Conservation (phyloP, 768 basidiomycete genomes). For the Arthromyces matolae region DNA sequence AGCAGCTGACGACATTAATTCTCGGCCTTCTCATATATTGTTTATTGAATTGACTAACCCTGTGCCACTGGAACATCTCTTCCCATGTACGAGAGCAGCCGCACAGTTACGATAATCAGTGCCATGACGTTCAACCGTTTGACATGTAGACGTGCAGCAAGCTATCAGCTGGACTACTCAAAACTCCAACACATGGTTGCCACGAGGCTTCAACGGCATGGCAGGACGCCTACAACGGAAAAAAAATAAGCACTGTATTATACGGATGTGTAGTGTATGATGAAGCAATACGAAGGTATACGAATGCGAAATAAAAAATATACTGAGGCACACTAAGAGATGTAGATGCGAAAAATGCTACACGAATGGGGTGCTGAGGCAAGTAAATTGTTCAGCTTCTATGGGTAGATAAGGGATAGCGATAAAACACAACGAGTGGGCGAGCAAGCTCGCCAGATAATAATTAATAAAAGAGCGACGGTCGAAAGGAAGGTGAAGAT, state of each 20-base stretch:
- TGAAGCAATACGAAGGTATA: slow-evolving; percentile 13
- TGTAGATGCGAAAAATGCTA: slow-evolving; percentile 17
- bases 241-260: slow-evolving; percentile 14
- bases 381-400: slow-evolving; percentile 20
- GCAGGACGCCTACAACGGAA: not conserved
- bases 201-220: slow-evolving; percentile 10
- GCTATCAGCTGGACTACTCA: not conserved
- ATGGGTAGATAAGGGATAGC: slow-evolving; percentile 18
- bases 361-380: slow-evolving; percentile 19
- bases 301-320: slow-evolving; percentile 12
- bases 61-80: no score
- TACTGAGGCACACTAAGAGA: slow-evolving; percentile 8
- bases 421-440: slow-evolving; percentile 16
- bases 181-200: slow-evolving; percentile 11
- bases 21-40: not conserved
- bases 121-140: not conserved
- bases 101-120: not conserved
- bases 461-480: slow-evolving; percentile 7
- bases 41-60: not conserved
- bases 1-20: not conserved
- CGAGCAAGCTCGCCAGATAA: slow-evolving; percentile 22
- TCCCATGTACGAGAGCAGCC: not conserved
- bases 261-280: slow-evolving; percentile 8
- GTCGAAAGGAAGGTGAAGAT: slow-evolving; percentile 20
- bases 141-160: not conserved